Evolutionary conservation across 371 early-diverging fungal species (phyloP).

Genomic region (Zychaea mexicana): DNA sequence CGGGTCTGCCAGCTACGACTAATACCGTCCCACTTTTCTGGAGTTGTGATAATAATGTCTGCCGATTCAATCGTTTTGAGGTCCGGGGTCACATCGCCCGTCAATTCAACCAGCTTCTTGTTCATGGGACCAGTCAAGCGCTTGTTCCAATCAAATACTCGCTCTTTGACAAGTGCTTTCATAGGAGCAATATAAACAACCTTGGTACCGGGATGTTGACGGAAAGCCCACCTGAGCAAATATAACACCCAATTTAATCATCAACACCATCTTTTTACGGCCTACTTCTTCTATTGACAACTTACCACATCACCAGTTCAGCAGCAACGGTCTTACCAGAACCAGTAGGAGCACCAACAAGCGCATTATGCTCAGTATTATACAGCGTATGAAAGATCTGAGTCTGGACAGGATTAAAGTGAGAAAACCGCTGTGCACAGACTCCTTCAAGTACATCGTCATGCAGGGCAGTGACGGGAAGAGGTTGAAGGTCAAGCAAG

Average conservation of each 20-base stretch:
- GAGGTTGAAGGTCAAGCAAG: slow-evolving; percentile 84
- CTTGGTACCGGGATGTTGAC: slow-evolving; percentile 82
- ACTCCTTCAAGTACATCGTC: slow-evolving; percentile 81
- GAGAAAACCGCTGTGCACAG: slow-evolving; percentile 77
- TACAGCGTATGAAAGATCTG: slow-evolving; percentile 97
- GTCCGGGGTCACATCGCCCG: slow-evolving; percentile 97
- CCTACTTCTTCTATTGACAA: background rate
- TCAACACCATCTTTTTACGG: background rate
- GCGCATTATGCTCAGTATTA: slow-evolving; percentile 79
- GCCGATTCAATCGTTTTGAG: slow-evolving; percentile 82
- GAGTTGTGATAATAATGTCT: slow-evolving; percentile 97
- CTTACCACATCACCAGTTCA: slow-evolving; percentile 89
- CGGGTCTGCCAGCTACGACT: slow-evolving; percentile 90
- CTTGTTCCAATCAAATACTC: slow-evolving; percentile 88
- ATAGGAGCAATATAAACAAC: slow-evolving; percentile 99
- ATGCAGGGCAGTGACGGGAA: slow-evolving; percentile 84
- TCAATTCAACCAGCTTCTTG: slow-evolving; percentile 90
- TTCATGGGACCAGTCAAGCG: slow-evolving; percentile 81
- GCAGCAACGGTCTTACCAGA: slow-evolving; percentile 99
- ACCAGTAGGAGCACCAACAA: slow-evolving; percentile 98
- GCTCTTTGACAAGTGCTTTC: slow-evolving; percentile 98
- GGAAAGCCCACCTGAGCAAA: slow-evolving; percentile 66
- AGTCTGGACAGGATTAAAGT: slow-evolving; percentile 99
- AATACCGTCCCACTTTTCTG: slow-evolving; percentile 99
- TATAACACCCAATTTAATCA: no score